Evolutionary conservation across 352 stramenopile species (phyloP).

Genomic region (Globisporangium carolinianum): DNA sequence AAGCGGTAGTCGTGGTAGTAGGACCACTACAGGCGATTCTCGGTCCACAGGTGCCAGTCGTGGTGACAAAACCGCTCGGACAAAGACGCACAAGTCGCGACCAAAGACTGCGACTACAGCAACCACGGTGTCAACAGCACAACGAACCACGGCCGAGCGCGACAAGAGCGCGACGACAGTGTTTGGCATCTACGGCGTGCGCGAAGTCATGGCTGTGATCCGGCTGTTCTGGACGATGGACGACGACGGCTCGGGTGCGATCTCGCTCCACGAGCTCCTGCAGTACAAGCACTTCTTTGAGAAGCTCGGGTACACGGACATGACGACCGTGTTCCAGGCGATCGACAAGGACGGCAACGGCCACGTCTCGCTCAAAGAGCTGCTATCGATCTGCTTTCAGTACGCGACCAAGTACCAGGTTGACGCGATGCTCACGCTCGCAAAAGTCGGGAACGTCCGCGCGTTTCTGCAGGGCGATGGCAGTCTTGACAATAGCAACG

Average conservation of each 20-base stretch:
- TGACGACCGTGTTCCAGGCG: constrained; percentile 55
- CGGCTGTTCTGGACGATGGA: constrained; percentile 72
- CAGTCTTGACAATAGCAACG: neutral
- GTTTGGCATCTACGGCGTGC: constrained; percentile 65
- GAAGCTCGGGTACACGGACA: constrained; percentile 55
- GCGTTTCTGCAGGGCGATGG: constrained; percentile 27
- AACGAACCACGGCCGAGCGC: constrained; percentile 11
- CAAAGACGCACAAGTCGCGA: neutral
- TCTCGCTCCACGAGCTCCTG: constrained; percentile 46
- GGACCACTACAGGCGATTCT: neutral
- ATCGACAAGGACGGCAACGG: constrained; percentile 64
- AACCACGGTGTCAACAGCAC: neutral
- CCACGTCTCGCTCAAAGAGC: constrained; percentile 44
- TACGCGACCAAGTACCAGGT: constrained; percentile 52
- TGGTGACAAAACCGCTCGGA: neutral
- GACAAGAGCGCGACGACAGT: constrained; percentile 23
- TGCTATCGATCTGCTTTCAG: constrained; percentile 62
- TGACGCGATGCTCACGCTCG: constrained; percentile 63
- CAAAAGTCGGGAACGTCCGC: constrained; percentile 53
- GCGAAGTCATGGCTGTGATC: constrained; percentile 71
- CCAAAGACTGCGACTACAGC: neutral
- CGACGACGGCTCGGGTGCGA: constrained; percentile 49
- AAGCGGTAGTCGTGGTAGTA: neutral
- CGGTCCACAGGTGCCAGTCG: neutral
- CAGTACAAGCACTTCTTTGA: constrained; percentile 57